Conservation (phyloP, 495 filamentous ascomycete genomes). For the Aspergillus conjunctus region DNA sequence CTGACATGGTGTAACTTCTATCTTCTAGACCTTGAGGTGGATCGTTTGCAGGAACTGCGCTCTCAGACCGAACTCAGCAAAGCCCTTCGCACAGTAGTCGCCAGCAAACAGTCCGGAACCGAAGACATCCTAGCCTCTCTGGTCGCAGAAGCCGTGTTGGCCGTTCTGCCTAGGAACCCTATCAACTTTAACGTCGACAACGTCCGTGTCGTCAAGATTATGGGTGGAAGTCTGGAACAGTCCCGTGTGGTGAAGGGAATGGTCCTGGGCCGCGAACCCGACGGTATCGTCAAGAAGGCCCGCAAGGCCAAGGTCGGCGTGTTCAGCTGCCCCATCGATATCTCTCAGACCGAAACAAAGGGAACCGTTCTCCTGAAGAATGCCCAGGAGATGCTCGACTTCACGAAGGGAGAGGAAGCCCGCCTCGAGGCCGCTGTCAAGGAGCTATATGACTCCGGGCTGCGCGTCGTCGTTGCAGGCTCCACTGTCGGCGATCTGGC, state of each 20-base stretch:
- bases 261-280: slow-evolving; percentile 93
- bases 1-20: slow-evolving; percentile 14
- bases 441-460: slow-evolving; percentile 89
- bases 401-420: slow-evolving; percentile 93
- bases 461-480: slow-evolving; percentile 90
- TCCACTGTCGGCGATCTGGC: slow-evolving; percentile 93
- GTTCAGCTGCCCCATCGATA: slow-evolving; percentile 95
- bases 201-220: slow-evolving; percentile 98
- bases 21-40: slow-evolving; percentile 74
- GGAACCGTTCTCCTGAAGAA: slow-evolving; percentile 99
- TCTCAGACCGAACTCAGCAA: slow-evolving; percentile 84
- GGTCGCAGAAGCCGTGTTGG: slow-evolving; percentile 90
- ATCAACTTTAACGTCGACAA: slow-evolving; percentile 99
- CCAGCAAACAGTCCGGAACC: slow-evolving; percentile 92
- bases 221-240: slow-evolving; percentile 94
- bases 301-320: slow-evolving; percentile 93
- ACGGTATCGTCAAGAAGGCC: slow-evolving; percentile 87
- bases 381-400: slow-evolving; percentile 97
- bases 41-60: slow-evolving; percentile 83
- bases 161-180: slow-evolving; percentile 96
- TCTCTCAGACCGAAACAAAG: slow-evolving; percentile 96
- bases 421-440: slow-evolving; percentile 91
- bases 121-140: slow-evolving; percentile 84
- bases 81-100: slow-evolving; percentile 92
- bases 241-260: slow-evolving; percentile 95